phyloP scores from a whole-genome alignment of 768 basidiomycete species.

The Agaricus sinodeliciosus region DNA sequence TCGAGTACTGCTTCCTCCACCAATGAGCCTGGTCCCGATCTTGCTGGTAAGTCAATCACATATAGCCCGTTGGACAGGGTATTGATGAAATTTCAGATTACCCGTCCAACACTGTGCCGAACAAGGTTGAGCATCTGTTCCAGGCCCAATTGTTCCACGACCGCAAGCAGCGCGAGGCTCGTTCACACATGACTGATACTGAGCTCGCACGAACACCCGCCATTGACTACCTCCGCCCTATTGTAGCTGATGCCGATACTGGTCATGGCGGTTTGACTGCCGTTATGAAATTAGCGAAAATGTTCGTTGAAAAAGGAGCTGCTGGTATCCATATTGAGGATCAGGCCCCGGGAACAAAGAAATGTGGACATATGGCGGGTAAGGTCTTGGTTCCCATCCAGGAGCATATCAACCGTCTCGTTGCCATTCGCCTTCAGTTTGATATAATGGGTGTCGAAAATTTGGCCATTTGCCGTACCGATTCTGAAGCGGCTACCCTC shows the following conservation, averaged over 20 bases:
- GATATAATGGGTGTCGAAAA: conserved; percentile 99
- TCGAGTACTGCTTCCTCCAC: conserved; percentile 91
- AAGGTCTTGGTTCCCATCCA: conserved; percentile 96
- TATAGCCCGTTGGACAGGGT: neutral
- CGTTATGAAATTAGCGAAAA: conserved; percentile 96
- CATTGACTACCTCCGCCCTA: conserved; percentile 89
- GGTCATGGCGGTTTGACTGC: conserved; percentile 98
- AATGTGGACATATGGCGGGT: conserved; percentile 91
- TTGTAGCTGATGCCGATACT: conserved; percentile 96
- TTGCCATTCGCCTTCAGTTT: conserved; percentile 94
- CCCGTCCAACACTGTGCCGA: conserved; percentile 97
- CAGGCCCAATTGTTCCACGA: conserved; percentile 99
- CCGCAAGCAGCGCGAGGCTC: conserved; percentile 86
- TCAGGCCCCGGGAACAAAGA: conserved; percentile 96
- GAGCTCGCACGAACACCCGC: conserved; percentile 64
- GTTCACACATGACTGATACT: conserved; percentile 60
- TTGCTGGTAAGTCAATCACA: conserved; percentile 62
- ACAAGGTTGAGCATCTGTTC: conserved; percentile 98
- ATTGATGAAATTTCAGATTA: conserved; percentile 53
- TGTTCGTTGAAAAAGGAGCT: conserved; percentile 98
- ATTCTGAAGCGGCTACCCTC: conserved; percentile 96
- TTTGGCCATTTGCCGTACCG: conserved; percentile 88
- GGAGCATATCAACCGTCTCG: conserved; percentile 97
- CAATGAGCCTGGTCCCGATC: conserved; percentile 97
- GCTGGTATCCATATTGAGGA: conserved; percentile 98